These are phyloP conservation scores for Salmacisia buchloeana DNA, from an alignment of 1,284 basidiomycete species.

Conservation along the genomic window DNA sequence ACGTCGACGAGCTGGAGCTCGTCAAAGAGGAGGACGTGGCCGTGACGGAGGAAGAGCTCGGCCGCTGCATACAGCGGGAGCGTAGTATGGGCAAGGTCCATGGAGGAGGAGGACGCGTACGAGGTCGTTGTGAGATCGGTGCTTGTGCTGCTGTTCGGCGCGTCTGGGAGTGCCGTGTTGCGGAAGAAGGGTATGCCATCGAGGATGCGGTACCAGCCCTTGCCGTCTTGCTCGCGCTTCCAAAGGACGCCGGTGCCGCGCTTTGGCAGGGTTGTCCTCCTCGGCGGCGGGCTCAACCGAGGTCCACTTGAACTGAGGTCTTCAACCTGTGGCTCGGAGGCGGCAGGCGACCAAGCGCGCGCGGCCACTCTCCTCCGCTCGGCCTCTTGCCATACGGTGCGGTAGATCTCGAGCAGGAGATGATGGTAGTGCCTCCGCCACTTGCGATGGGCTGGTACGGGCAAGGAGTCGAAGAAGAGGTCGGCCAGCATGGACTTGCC, in stretches of 20 bases:
- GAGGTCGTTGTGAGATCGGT: background rate
- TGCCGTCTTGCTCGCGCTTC: constrained; percentile 49
- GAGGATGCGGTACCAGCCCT: constrained; percentile 23
- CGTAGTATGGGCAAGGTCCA: constrained; percentile 28
- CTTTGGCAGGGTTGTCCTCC: constrained; percentile 13
- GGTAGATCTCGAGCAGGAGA: constrained; percentile 65
- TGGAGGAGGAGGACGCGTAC: background rate
- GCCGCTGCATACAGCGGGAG: constrained; percentile 56
- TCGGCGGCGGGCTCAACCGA: background rate
- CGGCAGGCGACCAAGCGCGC: constrained; percentile 24
- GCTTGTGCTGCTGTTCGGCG: background rate
- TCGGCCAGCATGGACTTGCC: constrained; percentile 64
- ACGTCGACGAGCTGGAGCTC: constrained; percentile 70
- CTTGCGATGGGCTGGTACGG: constrained; percentile 58
- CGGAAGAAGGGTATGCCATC: constrained; percentile 38
- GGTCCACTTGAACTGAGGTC: background rate
- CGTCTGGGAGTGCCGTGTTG: constrained; percentile 22
- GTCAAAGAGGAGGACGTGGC: constrained; percentile 64
- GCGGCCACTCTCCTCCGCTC: constrained; percentile 52
- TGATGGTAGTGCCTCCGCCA: constrained; percentile 61
- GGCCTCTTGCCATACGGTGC: constrained; percentile 61
- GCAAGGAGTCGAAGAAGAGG: constrained; percentile 62
- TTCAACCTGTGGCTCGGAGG: constrained; percentile 12
- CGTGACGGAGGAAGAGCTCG: constrained; percentile 56
- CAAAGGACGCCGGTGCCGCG: constrained; percentile 45